phyloP scores from a whole-genome alignment of 2,329 filamentous ascomycete species.

The Fusarium chlamydosporum region DNA sequence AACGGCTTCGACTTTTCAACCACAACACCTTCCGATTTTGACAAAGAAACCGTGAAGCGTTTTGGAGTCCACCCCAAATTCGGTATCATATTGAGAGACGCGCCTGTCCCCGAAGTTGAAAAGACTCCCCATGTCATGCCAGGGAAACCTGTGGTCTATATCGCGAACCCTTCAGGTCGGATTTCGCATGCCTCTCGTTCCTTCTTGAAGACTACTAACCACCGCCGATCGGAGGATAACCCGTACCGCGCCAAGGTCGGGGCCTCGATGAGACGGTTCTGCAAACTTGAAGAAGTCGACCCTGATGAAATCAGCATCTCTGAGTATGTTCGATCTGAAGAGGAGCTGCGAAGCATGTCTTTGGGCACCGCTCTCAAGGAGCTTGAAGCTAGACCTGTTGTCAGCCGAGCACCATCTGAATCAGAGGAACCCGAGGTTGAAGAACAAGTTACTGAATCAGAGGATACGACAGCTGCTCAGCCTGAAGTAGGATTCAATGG shows the following conservation, averaged over 20 bases:
- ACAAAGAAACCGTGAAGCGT: slow-evolving; percentile 64
- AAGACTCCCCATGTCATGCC: slow-evolving; percentile 60
- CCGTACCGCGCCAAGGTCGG: slow-evolving; percentile 56
- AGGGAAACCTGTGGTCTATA: slow-evolving; percentile 64
- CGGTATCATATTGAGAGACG: slow-evolving; percentile 66
- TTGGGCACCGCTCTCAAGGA: slow-evolving; percentile 56
- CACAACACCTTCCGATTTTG: slow-evolving; percentile 65
- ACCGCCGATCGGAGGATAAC: slow-evolving; percentile 54
- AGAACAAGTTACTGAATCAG: slow-evolving; percentile 43
- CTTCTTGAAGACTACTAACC: slow-evolving; percentile 55
- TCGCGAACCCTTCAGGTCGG: slow-evolving; percentile 62
- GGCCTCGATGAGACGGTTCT: slow-evolving; percentile 56
- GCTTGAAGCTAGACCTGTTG: slow-evolving; percentile 51
- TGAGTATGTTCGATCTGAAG: slow-evolving; percentile 54
- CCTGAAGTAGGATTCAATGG: slow-evolving; percentile 49
- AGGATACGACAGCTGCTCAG: slow-evolving; percentile 45
- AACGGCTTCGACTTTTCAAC: slow-evolving; percentile 67
- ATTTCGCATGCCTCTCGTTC: slow-evolving; percentile 65
- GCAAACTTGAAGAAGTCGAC: slow-evolving; percentile 55
- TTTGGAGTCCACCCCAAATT: slow-evolving; percentile 67
- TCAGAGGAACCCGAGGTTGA: slow-evolving; percentile 48
- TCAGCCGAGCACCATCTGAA: slow-evolving; percentile 50
- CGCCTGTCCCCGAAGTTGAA: slow-evolving; percentile 61
- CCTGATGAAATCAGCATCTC: slow-evolving; percentile 53
- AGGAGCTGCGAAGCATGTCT: slow-evolving; percentile 55